Evolutionary conservation across 352 stramenopile species (phyloP).

Genomic region (Phytophthora colocasiae): DNA sequence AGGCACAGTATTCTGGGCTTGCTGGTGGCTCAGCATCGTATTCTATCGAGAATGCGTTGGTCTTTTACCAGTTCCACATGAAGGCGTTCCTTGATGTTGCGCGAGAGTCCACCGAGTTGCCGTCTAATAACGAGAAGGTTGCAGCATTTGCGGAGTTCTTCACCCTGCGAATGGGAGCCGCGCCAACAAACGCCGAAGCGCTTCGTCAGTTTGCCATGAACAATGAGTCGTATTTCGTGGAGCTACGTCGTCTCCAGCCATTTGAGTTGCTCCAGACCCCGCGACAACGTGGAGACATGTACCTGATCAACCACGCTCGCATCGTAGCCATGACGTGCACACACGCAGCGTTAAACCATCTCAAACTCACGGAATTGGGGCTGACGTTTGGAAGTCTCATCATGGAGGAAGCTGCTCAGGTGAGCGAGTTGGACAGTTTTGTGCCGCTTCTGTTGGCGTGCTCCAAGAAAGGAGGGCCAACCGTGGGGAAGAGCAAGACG

Average conservation of each 20-base stretch:
- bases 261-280: conserved; percentile 96
- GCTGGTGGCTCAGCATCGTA: conserved; percentile 82
- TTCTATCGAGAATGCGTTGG: conserved; percentile 96
- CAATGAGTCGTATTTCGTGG: conserved; percentile 92
- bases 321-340: conserved; percentile 97
- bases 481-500: conserved; percentile 2
- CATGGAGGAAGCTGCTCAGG: conserved; percentile 96
- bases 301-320: conserved; percentile 95
- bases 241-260: conserved; percentile 92
- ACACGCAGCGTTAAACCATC: conserved; percentile 92
- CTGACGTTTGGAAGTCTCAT: conserved; percentile 90
- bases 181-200: conserved; percentile 25
- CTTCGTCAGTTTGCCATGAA: conserved; percentile 63
- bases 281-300: conserved; percentile 92
- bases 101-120: conserved; percentile 15
- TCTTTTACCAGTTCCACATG: conserved; percentile 95
- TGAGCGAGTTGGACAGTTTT: conserved; percentile 95
- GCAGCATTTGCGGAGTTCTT: conserved; percentile 50
- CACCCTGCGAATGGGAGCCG: conserved; percentile 34
- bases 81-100: conserved; percentile 71
- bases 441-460: conserved; percentile 92
- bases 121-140: conserved; percentile 30
- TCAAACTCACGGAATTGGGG: conserved; percentile 86
- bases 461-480: conserved; percentile 16
- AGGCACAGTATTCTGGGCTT: conserved; percentile 56